Evolutionary conservation across 345 rosid genomes (phyloP), one percentile per base, ranked within the genome.

Genomic region (Citrus maxima): DNA sequence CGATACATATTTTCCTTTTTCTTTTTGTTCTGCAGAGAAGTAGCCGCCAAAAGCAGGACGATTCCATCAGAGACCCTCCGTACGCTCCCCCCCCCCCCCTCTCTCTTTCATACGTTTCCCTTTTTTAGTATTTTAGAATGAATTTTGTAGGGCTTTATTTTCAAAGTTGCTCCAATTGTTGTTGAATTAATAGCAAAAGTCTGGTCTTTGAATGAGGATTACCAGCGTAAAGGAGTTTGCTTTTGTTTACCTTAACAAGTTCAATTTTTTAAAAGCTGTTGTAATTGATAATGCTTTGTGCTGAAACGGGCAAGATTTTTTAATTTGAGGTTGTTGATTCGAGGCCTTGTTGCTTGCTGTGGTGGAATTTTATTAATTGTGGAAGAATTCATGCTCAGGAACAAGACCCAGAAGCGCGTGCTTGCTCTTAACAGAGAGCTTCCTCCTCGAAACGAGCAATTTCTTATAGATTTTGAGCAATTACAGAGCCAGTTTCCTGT

Each of bases 371-470:
- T 38, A 67, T 63, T 72, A 7, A 35, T 67, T 34, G 2, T 24
- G 51, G 30, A 77, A 32, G 54, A n/a, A 54, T 16, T 67, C 60
- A 25, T 55, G 37, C 69, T 40, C 86, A 96, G 99, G 87, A 94
- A 93, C 88, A 94, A 90, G 86, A 81, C 94, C 1, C 97, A 92
- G 80, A 94, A 93, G 89, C 98, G 98, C 67, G 92, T 96, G 34
- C 89, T 88, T 56, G 97, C 99, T 78, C 80, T 88, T 3, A 93
- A 92, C 70, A 86, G 93, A 86, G 98, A 93, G 76, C 86, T 94
- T 27, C 98, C 98, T 55, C 98, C 99, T 67, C 86, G 84, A 75
- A 96, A 96, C 77, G 99, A 94, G 78, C 98, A 94, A 80, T 96
- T 96, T 87, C 85, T 92, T 70, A 49, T 84, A 49, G 97, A 96